Evolutionary conservation across 2,329 filamentous ascomycete genomes (phyloP), one percentile per base, ranked within the genome.

Genomic region (Cadophora sp.): DNA sequence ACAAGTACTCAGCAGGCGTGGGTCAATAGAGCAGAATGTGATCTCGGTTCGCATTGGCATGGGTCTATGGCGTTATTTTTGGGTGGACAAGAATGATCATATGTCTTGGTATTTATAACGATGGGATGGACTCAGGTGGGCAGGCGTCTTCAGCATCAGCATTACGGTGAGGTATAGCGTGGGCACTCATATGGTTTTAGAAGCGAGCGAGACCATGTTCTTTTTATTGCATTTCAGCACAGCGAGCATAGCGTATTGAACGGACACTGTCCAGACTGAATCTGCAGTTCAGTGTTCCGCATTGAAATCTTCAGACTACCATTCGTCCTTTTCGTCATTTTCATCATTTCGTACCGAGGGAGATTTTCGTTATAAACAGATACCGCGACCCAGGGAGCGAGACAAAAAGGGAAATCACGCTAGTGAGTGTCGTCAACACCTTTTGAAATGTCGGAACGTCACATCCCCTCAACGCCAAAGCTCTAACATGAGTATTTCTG

Each of bases 231-330:
- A 59, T 59, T 48, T 62, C 58, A 29, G 26, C 59, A 31, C 26
- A 50, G 40, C 59, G 24, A 62, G 37, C 24, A 62, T 62, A 62
- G 59, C 40, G 27, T 26, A 59, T n/a, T n/a, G n/a, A n/a, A 11
- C 12, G 12, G 12, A 16, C 12, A 12, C n/a, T 24, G 34, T 26
- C 34, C 8, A 46, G 14, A 19, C 22, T 19, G 4, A 40, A 59
- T 26, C 4, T 31, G 24, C 26, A 22, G 14, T 62, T 62, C 40
- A 46, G 24, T 16, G 29, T 48, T 9, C 43, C 7, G 43, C 19
- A 48, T 48, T 6, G 43, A 9, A 48, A 1, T 22, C 22, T 12
- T 48, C 19, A 22, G 43, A 8, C 6, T 43, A 22, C 19, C 6
- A 8, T 22, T n/a, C 19, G 19, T 48, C n/a, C 43, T 22, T 3